Conservation (phyloP, 345 rosid species). For the Murraya paniculata region DNA sequence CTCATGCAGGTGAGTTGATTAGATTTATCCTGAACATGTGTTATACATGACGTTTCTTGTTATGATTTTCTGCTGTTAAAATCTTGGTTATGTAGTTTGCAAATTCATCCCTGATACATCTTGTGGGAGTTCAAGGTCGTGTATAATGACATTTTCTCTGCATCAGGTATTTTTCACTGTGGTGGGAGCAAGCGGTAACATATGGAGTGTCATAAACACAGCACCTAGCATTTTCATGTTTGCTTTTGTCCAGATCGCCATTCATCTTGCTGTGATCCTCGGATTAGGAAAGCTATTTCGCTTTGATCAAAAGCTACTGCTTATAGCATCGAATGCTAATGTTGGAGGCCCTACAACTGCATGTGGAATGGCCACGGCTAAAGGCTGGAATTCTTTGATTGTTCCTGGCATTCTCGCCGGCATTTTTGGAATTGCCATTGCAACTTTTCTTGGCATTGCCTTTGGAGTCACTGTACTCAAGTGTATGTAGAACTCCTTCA, state of each 20-base stretch:
- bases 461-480: constrained; percentile 52
- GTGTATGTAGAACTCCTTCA: constrained; percentile 32
- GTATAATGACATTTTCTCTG: neutral
- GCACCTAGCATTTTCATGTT: constrained; percentile 90
- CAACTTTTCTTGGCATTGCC: constrained; percentile 68
- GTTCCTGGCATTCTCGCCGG: constrained; percentile 75
- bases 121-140: neutral
- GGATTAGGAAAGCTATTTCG: constrained; percentile 72
- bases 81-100: neutral
- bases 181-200: constrained; percentile 81
- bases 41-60: neutral
- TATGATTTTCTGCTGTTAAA: neutral
- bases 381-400: constrained; percentile 73
- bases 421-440: constrained; percentile 73
- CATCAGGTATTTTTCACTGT: constrained; percentile 79
- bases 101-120: neutral
- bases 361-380: constrained; percentile 89
- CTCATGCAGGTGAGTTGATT: constrained; percentile 71
- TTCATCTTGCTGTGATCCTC: constrained; percentile 72
- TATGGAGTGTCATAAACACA: constrained; percentile 74
- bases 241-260: constrained; percentile 62
- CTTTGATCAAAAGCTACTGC: constrained; percentile 66
- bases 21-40: neutral
- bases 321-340: constrained; percentile 89
- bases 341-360: constrained; percentile 95